Percentiles rank a stretch among this genome's conserved stretches.
phyloP scores from a whole-genome alignment of 2,329 filamentous ascomycete species.

The Fusarium longipes region DNA sequence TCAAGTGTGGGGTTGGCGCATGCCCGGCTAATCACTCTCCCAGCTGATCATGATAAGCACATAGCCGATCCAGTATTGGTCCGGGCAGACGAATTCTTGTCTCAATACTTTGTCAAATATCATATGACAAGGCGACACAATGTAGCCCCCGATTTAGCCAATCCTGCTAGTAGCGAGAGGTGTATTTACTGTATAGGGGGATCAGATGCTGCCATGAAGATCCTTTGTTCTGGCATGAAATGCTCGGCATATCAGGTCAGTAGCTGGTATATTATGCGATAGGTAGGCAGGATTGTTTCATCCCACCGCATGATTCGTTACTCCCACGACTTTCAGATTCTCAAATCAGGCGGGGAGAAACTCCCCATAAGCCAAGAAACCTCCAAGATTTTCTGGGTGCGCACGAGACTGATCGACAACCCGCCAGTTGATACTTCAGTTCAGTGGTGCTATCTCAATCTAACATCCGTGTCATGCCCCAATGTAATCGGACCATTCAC shows the following conservation, averaged over 20 bases:
- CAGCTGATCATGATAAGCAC: conserved; percentile 43
- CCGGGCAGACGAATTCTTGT: conserved; percentile 12
- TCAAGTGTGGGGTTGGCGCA: conserved; percentile 38
- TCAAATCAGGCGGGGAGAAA: not conserved
- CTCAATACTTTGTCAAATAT: conserved; percentile 15
- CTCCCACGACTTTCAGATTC: conserved; percentile 19
- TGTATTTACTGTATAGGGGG: not conserved
- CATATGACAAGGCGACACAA: not conserved
- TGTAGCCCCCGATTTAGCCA: not conserved
- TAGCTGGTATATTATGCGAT: conserved; percentile 9
- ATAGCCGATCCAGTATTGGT: conserved; percentile 19
- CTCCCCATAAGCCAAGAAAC: conserved; percentile 8
- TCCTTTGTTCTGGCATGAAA: not conserved
- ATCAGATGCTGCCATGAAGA: not conserved
- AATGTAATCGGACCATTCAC: conserved; percentile 38
- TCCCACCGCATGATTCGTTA: conserved; percentile 1
- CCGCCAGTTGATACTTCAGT: conserved; percentile 8
- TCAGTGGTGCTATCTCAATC: conserved; percentile 28
- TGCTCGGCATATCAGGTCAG: not conserved
- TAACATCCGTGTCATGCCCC: conserved; percentile 29
- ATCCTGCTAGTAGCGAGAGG: not conserved
- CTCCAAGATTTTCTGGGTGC: conserved; percentile 13
- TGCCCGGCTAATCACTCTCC: conserved; percentile 31
- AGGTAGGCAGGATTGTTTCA: not conserved
- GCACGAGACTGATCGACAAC: conserved; percentile 27